Base-by-base conservation (phyloP, 768 basidiomycete genomes). In the Rhizopogon roseolus region DNA sequence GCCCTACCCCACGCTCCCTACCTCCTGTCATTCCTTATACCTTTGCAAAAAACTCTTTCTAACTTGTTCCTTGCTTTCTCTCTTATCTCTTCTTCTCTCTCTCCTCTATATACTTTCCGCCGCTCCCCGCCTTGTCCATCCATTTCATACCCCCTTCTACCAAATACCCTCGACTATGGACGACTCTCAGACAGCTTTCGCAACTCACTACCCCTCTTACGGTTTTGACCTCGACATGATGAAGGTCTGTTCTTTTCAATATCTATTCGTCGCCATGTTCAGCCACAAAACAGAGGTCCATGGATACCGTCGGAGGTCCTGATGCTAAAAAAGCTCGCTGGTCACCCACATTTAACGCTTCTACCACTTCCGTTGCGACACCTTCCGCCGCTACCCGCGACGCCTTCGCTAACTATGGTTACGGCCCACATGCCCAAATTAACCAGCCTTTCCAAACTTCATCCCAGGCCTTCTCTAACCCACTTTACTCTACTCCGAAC, bases 301-400 rank as follows among this genome's bases (percentile, higher is more conserved):
- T 93, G 82, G 92, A 93, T 71, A 67, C 86, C 67, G 79, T 83
- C 60, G 85, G 84, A 63, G 89, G 87, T 63, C 88, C 88, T 60
- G 89, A 90, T 71, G 78, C 86, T 52, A 93, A 93, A 81, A 93
- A 93, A 73, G 85, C 91, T 54, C 88, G 91, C 61, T 92, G 90
- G 90, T 90, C 88, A 28, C 88, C 89, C 50, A 84, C 79, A 49
- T 82, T 77, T 25, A 70, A 66, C 52, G 58, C 70, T 51, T 52
- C 62, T 13, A 66, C 68, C 46, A 67, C 71, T 40, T 78, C 65
- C 64, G 71, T 68, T 16, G 66, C 70, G 42, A 54, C 69, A 48
- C 65, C 66, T 52, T 66, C 57, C 54, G 64, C 64, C 62, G 73
- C 78, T 51, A 68, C 78, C 53, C 80, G 84, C 45, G 86, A 90